phyloP scores from a whole-genome alignment of 768 basidiomycete species.

The Pluteus cervinus region DNA sequence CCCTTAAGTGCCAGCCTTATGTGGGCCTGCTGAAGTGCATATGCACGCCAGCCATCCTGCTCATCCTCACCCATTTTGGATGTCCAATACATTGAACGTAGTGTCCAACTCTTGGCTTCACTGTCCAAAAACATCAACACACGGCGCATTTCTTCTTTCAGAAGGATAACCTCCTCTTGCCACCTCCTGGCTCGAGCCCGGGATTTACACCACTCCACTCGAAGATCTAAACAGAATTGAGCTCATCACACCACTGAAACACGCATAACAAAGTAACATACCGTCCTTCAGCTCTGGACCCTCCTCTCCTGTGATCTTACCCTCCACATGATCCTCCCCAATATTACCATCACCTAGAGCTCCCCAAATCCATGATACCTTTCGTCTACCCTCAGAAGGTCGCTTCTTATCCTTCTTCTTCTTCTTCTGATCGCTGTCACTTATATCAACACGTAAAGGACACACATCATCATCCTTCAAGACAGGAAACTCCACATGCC shows the following conservation, averaged over 20 bases:
- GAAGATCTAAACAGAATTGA: background rate
- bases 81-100: no score
- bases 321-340: no score
- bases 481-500: background rate
- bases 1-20: background rate
- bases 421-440: no score
- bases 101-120: background rate
- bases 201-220: slow-evolving; percentile 2
- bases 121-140: slow-evolving; percentile 1
- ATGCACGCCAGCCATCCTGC: slow-evolving; percentile 1
- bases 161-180: slow-evolving; percentile 2
- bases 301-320: no score
- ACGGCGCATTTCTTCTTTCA: slow-evolving; percentile 3
- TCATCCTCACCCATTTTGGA: no score
- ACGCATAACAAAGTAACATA: no score
- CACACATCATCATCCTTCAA: slow-evolving; percentile 1
- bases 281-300: no score
- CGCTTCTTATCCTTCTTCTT: no score
- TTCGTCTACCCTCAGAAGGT: background rate
- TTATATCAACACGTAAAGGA: background rate
- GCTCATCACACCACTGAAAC: no score
- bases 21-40: background rate
- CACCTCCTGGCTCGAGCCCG: background rate
- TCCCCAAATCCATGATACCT: slow-evolving; percentile 3
- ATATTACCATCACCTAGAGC: no score